A percentile compares a stretch with the other conserved stretches of the same genome.
Evolutionary conservation across 1,139 yeast species (phyloP).

Genomic region (Taphrina communis): DNA sequence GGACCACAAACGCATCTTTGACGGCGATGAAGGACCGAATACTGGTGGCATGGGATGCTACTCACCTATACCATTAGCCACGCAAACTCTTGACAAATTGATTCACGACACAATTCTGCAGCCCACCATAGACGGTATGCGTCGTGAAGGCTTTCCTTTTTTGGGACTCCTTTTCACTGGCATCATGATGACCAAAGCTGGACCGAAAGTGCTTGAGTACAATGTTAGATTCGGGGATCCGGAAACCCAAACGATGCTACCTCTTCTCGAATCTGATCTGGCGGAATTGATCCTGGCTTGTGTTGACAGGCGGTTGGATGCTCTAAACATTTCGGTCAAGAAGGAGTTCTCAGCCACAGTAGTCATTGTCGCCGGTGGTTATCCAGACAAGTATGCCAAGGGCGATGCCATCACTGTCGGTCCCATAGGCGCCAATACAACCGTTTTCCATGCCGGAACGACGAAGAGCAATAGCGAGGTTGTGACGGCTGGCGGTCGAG

Average conservation of each 20-base stretch:
- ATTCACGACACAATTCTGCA: constrained; percentile 76
- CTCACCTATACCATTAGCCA: constrained; percentile 94
- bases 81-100: constrained; percentile 68
- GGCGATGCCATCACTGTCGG: constrained; percentile 80
- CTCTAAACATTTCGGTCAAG: constrained; percentile 70
- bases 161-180: constrained; percentile 98
- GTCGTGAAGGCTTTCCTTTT: constrained; percentile 93
- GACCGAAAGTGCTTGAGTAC: constrained; percentile 95
- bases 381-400: constrained; percentile 84
- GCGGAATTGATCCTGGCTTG: constrained; percentile 92
- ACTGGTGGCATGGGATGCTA: constrained; percentile 99
- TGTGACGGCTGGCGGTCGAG: constrained; percentile 94
- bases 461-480: constrained; percentile 60
- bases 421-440: constrained; percentile 57
- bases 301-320: constrained; percentile 91
- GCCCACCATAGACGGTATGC: constrained; percentile 96
- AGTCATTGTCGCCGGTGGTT: constrained; percentile 96
- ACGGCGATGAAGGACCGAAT: constrained; percentile 90
- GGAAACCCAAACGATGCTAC: constrained; percentile 95
- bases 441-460: constrained; percentile 96
- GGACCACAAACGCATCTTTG: constrained; percentile 94
- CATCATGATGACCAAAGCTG: constrained; percentile 78
- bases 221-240: constrained; percentile 99
- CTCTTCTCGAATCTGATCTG: constrained; percentile 82
- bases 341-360: constrained; percentile 83